Conservation (phyloP, 495 filamentous ascomycete genomes). For the Niebla homalea region DNA sequence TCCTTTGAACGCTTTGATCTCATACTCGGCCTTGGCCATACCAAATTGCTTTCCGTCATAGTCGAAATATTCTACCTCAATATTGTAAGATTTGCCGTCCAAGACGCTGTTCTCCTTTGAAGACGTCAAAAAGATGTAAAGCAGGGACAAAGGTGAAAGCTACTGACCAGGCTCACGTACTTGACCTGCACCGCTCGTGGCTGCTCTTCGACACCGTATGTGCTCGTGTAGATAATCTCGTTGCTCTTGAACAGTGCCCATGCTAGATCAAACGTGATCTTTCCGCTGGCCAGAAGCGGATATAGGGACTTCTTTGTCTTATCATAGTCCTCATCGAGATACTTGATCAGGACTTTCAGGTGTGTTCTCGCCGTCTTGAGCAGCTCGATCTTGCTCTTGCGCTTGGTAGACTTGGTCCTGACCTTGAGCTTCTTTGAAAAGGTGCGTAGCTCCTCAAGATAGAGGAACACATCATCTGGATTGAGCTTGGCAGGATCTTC, state of each 20-base stretch:
- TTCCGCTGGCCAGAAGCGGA: conserved; percentile 67
- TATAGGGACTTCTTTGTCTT: conserved; percentile 70
- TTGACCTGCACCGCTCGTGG: conserved; percentile 86
- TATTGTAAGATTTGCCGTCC: conserved; percentile 64
- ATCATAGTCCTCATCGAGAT: conserved; percentile 70
- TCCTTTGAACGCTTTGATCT: conserved; percentile 71
- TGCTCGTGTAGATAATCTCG: conserved; percentile 67
- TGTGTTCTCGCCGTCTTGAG: conserved; percentile 48
- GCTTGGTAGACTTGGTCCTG: conserved; percentile 41
- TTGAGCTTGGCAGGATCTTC: conserved; percentile 69
- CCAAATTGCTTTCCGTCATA: conserved; percentile 70
- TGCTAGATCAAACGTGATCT: conserved; percentile 79
- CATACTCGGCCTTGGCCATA: conserved; percentile 54
- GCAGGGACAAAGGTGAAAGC: neutral
- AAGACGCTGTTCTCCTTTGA: conserved; percentile 50
- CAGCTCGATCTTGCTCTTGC: conserved; percentile 53
- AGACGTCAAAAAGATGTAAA: neutral
- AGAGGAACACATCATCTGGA: conserved; percentile 81
- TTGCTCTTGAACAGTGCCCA: conserved; percentile 92
- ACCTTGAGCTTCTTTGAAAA: conserved; percentile 55
- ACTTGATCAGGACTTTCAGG: conserved; percentile 65
- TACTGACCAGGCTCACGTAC: conserved; percentile 44
- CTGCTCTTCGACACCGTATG: conserved; percentile 67
- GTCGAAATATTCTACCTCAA: conserved; percentile 76
- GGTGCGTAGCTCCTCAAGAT: conserved; percentile 61